These are phyloP conservation scores for Suhomyces ambrosiae DNA, from an alignment of 1,139 yeast species.

Conservation along the genomic window DNA sequence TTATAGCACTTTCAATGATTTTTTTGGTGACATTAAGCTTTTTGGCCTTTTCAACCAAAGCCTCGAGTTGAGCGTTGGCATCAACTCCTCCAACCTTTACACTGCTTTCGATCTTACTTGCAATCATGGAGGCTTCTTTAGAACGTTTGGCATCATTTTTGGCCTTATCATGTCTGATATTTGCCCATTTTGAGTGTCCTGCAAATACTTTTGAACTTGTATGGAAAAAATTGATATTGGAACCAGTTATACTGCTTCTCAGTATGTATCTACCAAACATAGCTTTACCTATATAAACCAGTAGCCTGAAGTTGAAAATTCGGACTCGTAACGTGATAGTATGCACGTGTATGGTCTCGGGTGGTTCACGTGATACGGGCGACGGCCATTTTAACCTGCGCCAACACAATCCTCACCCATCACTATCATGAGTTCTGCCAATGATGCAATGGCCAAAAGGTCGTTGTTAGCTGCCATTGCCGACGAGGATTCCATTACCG, in stretches of 20 bases:
- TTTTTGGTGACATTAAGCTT: slow-evolving; percentile 79
- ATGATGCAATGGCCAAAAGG: slow-evolving; percentile 61
- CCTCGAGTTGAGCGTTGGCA: slow-evolving; percentile 72
- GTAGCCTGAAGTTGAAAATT: neutral
- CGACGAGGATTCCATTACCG: slow-evolving; percentile 96
- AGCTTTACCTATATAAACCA: neutral
- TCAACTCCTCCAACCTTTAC: slow-evolving; percentile 57
- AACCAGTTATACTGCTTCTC: neutral
- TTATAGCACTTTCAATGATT: slow-evolving; percentile 83
- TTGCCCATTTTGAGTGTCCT: slow-evolving; percentile 96
- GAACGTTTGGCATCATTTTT: slow-evolving; percentile 84
- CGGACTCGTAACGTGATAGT: neutral
- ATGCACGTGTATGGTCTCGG: neutral
- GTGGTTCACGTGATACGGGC: neutral
- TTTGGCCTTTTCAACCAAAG: slow-evolving; percentile 78
- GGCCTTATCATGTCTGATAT: slow-evolving; percentile 91
- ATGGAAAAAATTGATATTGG: slow-evolving; percentile 16
- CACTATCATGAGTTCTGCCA: slow-evolving; percentile 28
- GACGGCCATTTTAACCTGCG: slow-evolving; percentile 4
- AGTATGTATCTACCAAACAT: neutral
- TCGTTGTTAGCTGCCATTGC: slow-evolving; percentile 89
- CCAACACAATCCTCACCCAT: neutral
- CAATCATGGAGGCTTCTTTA: slow-evolving; percentile 68
- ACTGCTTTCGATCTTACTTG: slow-evolving; percentile 72
- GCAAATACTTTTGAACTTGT: slow-evolving; percentile 28